phyloP scores from a whole-genome alignment of 192 early-diverging fungal species.

The Coemansia sp. region DNA sequence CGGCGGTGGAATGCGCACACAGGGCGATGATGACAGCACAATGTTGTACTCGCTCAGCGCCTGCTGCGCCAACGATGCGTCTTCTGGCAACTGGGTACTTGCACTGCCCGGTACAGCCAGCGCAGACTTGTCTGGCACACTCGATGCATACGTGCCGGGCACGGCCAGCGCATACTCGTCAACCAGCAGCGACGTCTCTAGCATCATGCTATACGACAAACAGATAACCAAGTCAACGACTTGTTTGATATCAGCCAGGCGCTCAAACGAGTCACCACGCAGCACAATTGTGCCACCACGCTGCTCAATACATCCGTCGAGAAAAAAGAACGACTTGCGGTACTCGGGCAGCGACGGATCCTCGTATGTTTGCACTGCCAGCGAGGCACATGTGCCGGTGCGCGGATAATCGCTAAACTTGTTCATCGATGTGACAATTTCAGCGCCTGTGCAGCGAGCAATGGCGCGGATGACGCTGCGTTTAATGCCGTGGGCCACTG shows the following conservation, averaged over 20 bases:
- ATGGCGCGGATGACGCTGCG: constrained; percentile 78
- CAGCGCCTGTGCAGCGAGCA: constrained; percentile 81
- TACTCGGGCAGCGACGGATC: constrained; percentile 75
- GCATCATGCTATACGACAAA: constrained; percentile 81
- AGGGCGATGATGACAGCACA: constrained; percentile 84
- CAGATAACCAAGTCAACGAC: constrained; percentile 80
- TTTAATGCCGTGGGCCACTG: constrained; percentile 84
- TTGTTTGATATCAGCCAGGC: constrained; percentile 73
- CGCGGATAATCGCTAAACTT: constrained; percentile 68
- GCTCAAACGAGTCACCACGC: constrained; percentile 71
- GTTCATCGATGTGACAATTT: constrained; percentile 80
- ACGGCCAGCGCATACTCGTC: constrained; percentile 72
- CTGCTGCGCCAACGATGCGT: constrained; percentile 45
- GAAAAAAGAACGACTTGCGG: constrained; percentile 83
- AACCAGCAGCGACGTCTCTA: constrained; percentile 76
- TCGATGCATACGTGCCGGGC: constrained; percentile 26
- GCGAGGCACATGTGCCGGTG: constrained; percentile 72
- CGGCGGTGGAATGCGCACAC: constrained; percentile 81
- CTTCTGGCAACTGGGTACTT: background rate
- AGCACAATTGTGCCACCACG: constrained; percentile 85
- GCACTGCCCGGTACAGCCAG: too few species aligned
- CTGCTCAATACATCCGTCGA: constrained; percentile 78
- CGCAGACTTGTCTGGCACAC: background rate
- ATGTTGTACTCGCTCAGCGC: constrained; percentile 61
- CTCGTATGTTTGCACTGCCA: constrained; percentile 78